Evolutionary conservation across 768 basidiomycete species (phyloP).

Genomic region (Leccinum imitatum): DNA sequence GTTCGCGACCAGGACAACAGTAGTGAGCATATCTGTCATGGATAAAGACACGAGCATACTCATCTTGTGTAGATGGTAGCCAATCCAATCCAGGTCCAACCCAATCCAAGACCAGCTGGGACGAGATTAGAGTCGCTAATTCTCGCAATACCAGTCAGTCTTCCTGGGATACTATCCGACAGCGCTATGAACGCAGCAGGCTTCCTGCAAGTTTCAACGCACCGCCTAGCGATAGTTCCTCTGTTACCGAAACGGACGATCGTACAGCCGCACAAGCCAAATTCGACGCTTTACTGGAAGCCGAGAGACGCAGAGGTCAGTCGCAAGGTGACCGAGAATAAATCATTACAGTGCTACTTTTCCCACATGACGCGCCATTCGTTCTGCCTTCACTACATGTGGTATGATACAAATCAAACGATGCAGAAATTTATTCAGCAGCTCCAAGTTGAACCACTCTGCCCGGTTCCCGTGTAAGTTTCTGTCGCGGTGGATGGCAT

Average conservation of each 20-base stretch:
- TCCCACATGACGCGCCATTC: not conserved
- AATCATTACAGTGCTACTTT: not conserved
- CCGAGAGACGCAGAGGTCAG: conserved; percentile 45
- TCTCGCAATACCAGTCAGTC: conserved; percentile 43
- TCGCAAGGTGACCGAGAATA: conserved; percentile 19
- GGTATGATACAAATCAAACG: conserved; percentile 8
- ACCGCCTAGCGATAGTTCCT: conserved; percentile 5
- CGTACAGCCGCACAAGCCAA: conserved; percentile 49
- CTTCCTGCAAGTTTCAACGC: conserved; percentile 14
- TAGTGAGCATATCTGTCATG: conserved; percentile 12
- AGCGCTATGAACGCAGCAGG: conserved; percentile 46
- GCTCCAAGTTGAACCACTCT: conserved; percentile 9
- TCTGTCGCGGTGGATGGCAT: conserved; percentile 9
- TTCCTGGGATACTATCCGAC: conserved; percentile 68
- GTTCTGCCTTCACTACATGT: conserved; percentile 2
- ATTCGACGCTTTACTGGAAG: conserved; percentile 60
- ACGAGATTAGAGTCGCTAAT: conserved; percentile 61
- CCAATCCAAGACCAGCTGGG: conserved; percentile 50
- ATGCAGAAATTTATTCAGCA: conserved; percentile 6
- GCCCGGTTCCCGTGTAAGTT: conserved; percentile 3
- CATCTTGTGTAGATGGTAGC: conserved; percentile 6
- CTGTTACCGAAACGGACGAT: conserved; percentile 27
- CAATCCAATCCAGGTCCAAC: conserved; percentile 8
- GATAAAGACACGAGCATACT: not conserved
- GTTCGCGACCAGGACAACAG: conserved; percentile 6